phyloP scores from a whole-genome alignment of 2,329 filamentous ascomycete genomes.

The Aspergillus sp. region DNA sequence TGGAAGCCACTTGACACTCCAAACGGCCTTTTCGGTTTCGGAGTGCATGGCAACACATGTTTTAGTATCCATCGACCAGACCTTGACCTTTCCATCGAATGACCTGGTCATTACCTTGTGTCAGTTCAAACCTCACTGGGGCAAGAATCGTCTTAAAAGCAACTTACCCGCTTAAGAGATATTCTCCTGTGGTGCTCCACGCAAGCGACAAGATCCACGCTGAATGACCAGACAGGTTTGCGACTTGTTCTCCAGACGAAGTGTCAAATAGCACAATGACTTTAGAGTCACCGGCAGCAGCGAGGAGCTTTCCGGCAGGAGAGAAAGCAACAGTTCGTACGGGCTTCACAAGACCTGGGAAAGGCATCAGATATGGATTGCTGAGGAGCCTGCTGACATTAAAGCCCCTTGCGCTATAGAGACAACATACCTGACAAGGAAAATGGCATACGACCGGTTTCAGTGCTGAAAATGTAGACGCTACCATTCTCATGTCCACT shows the following conservation, averaged over 20 bases:
- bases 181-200: slow-evolving; percentile 91
- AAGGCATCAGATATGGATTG: slow-evolving; percentile 11
- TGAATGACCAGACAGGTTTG: slow-evolving; percentile 69
- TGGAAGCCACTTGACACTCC: slow-evolving; percentile 77
- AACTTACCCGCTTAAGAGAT: slow-evolving; percentile 69
- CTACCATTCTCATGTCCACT: slow-evolving; percentile 89
- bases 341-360: slow-evolving; percentile 70
- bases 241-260: slow-evolving; percentile 83
- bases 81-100: slow-evolving; percentile 90
- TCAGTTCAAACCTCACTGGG: slow-evolving; percentile 6
- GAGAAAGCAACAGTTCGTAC: slow-evolving; percentile 84
- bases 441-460: slow-evolving; percentile 75
- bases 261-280: slow-evolving; percentile 91
- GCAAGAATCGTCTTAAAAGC: background rate
- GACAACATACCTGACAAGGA: slow-evolving; percentile 65
- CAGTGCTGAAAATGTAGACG: slow-evolving; percentile 92
- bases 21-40: slow-evolving; percentile 78
- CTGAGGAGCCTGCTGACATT: background rate
- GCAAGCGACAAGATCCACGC: slow-evolving; percentile 88
- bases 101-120: slow-evolving; percentile 40
- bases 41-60: slow-evolving; percentile 88
- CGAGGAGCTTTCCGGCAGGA: slow-evolving; percentile 73
- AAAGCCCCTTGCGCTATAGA: background rate
- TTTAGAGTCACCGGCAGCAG: slow-evolving; percentile 80
- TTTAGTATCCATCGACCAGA: slow-evolving; percentile 83